phyloP scores from a whole-genome alignment of 78 protist species.

The Trichosphaerium sp. region DNA sequence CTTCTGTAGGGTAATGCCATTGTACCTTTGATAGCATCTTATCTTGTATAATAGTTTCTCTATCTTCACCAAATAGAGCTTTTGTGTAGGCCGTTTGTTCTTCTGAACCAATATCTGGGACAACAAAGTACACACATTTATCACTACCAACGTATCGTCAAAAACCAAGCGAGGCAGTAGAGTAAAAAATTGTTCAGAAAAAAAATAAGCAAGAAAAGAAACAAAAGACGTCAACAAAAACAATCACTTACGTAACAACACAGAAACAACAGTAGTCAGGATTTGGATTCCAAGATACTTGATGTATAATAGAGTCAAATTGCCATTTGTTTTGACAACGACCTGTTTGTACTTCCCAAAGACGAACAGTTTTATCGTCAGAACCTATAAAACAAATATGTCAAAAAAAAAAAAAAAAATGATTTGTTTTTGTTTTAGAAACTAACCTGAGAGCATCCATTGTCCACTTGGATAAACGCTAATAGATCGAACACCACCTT shows the following conservation, averaged over 20 bases:
- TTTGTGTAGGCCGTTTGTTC: too few species aligned
- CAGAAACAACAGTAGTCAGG: conserved; percentile 44
- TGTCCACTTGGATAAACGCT: conserved; percentile 76
- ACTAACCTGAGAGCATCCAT: conserved; percentile 59
- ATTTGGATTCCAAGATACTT: conserved; percentile 80
- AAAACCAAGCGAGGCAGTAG: too few species aligned
- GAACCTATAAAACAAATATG: conserved; percentile 22
- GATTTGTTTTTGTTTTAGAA: background rate
- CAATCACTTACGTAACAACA: conserved; percentile 25
- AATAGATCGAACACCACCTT: conserved; percentile 50
- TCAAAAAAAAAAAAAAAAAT: background rate
- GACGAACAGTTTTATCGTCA: conserved; percentile 65
- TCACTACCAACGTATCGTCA: too few species aligned
- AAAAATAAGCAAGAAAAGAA: too few species aligned
- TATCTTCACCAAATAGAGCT: too few species aligned
- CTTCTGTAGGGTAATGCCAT: too few species aligned
- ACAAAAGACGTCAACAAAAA: background rate
- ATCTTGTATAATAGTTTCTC: too few species aligned
- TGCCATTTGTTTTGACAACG: conserved; percentile 44
- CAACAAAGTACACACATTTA: too few species aligned
- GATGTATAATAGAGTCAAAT: conserved; percentile 19
- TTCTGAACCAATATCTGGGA: too few species aligned
- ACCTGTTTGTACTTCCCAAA: conserved; percentile 81
- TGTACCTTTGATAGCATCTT: too few species aligned
- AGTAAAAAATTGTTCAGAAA: too few species aligned